Conservation (phyloP, 2,329 filamentous ascomycete genomes). For the Dothiorella sarmentorum region DNA sequence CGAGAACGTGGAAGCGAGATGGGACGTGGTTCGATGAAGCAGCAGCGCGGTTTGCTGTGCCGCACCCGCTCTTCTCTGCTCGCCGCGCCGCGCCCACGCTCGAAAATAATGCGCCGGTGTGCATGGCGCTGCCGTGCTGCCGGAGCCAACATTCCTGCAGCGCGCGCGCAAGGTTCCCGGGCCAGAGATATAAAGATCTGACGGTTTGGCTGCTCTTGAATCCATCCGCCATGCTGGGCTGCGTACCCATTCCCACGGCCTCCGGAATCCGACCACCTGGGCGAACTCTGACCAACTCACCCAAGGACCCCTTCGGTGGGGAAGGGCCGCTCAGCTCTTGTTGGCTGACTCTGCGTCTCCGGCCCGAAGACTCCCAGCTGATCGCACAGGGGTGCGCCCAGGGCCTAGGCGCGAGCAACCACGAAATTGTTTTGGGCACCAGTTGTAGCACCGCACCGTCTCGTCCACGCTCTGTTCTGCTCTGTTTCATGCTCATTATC, state of each 20-base stretch:
- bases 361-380: constrained; percentile 13
- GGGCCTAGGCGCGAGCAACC: constrained; percentile 1
- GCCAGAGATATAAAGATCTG: not conserved
- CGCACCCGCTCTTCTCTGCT: constrained; percentile 3
- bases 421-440: constrained; percentile 2
- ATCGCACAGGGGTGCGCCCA: constrained; percentile 12
- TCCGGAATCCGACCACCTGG: constrained; percentile 9
- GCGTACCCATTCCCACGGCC: constrained; percentile 14
- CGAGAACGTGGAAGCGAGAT: constrained; percentile 10
- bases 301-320: constrained; percentile 10
- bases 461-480: not conserved
- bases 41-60: not conserved
- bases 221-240: constrained; percentile 1
- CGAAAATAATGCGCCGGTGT: not conserved
- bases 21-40: not conserved
- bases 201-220: not conserved
- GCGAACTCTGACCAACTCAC: constrained; percentile 16
- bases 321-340: constrained; percentile 11
- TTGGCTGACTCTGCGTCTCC: constrained; percentile 10
- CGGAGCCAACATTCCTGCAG: not conserved
- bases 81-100: not conserved
- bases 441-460: not conserved
- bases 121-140: not conserved
- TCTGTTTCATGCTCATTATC: not conserved
- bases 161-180: not conserved